Base-by-base conservation (phyloP, 441 rosid genomes). In the Populus hybrid region DNA sequence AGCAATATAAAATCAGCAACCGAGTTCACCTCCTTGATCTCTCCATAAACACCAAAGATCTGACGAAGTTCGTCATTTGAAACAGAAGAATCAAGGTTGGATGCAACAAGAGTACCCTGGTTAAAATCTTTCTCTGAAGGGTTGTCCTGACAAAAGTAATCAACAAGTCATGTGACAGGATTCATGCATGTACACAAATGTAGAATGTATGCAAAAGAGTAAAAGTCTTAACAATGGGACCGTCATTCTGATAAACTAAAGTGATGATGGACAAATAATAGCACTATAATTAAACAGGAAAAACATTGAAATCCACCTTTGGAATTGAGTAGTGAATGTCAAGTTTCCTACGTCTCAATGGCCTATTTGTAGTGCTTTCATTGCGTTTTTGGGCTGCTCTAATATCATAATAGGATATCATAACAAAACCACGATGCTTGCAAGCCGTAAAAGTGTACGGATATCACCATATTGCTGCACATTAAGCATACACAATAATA, bases 311-410 rank as follows among this genome's bases (percentile, higher is more conserved):
- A 77, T 35, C 75, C 35, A 87, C 94, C 88, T 87, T 85, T 26
- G 91, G 94, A 79, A 86, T 86, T 18, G 88, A 88, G 73, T 82
- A 90, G 72, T 90, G 91, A 73, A 90, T 85, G 78, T 88, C 91
- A 36, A 90, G 89, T 78, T 85, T 88, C 85, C 85, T 85, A 26
- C 68, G 81, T 82, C 84, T 82, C 75, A 84, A 34, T 18, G 85
- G 80, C 70, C 74, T 82, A 76, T 85, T 82, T 90, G 94, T 28
- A 90, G 91, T 16, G 84, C 82, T 68, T 82, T 82, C 89, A 88
- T 88, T 69, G 94, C 92, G 32, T 73, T 85, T 69, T 76, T 76
- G n/a, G 35, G 94, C 91, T 71, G 91, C 89, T 81, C 94, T 79
- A 50, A 88, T 88, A 79, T 90, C 94, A 73, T 87, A 88, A 81